Evolutionary conservation across 495 filamentous ascomycete species (phyloP).

Genomic region (Lasiosphaeriaceae sp.): DNA sequence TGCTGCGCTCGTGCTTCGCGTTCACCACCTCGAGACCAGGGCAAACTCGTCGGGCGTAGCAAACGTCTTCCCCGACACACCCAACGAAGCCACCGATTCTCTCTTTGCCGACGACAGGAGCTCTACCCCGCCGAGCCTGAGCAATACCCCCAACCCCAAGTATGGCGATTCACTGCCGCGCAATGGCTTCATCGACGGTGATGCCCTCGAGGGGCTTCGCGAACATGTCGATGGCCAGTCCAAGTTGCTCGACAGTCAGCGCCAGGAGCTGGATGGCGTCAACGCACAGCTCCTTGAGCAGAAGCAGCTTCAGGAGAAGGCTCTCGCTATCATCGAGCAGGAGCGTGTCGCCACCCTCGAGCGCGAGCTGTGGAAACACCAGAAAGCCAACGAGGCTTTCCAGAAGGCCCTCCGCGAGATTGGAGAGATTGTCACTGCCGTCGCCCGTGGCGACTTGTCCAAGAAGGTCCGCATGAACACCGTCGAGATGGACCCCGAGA

Average conservation of each 20-base stretch:
- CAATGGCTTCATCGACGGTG: slow-evolving; percentile 53
- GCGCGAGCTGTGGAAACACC: slow-evolving; percentile 90
- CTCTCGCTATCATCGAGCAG: slow-evolving; percentile 51
- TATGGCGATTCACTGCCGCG: slow-evolving; percentile 22
- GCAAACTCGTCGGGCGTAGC: slow-evolving; percentile 49
- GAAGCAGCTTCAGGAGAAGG: slow-evolving; percentile 60
- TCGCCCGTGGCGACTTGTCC: slow-evolving; percentile 92
- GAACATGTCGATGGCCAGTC: slow-evolving; percentile 78
- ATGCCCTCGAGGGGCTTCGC: slow-evolving; percentile 65
- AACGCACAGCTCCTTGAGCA: slow-evolving; percentile 65
- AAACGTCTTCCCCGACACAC: slow-evolving; percentile 58
- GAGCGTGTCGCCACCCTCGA: slow-evolving; percentile 62
- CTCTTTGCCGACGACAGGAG: slow-evolving; percentile 47
- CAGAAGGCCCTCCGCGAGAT: slow-evolving; percentile 96
- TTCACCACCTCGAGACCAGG: slow-evolving; percentile 66
- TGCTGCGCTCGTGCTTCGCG: slow-evolving; percentile 59
- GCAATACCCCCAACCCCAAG: slow-evolving; percentile 14
- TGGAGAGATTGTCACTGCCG: slow-evolving; percentile 92
- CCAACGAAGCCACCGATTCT: slow-evolving; percentile 52
- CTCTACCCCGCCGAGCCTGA: slow-evolving; percentile 17
- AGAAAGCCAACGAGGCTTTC: slow-evolving; percentile 98
- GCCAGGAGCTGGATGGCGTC: slow-evolving; percentile 64
- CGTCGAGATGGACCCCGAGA: slow-evolving; percentile 98
- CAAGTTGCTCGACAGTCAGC: slow-evolving; percentile 70
- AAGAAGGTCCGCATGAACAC: slow-evolving; percentile 97